phyloP scores from a whole-genome alignment of 1,284 basidiomycete species.

The Apiotrichum gamsii region DNA sequence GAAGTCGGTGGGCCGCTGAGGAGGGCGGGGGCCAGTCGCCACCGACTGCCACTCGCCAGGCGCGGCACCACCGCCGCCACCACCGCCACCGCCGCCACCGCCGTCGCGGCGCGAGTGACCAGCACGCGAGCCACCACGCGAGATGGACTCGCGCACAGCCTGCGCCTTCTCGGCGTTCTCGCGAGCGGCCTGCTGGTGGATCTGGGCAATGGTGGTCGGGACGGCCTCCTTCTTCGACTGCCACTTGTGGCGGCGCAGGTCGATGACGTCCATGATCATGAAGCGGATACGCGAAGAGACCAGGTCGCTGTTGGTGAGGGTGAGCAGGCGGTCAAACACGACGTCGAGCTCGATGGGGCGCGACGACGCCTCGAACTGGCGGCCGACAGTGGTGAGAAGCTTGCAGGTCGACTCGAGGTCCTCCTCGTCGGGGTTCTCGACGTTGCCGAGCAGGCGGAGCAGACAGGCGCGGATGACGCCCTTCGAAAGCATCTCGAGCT shows the following conservation, averaged over 20 bases:
- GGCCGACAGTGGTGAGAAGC: slow-evolving; percentile 81
- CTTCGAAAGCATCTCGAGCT: slow-evolving; percentile 88
- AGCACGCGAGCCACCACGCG: slow-evolving; percentile 75
- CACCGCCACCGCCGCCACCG: too few species aligned
- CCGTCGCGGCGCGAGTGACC: slow-evolving; percentile 63
- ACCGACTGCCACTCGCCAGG: slow-evolving; percentile 81
- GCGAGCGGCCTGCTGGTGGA: slow-evolving; percentile 72
- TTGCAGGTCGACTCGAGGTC: slow-evolving; percentile 95
- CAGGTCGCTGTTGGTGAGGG: slow-evolving; percentile 64
- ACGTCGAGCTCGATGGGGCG: slow-evolving; percentile 81
- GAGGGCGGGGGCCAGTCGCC: slow-evolving; percentile 52
- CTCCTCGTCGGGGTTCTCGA: slow-evolving; percentile 92
- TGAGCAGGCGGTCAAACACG: slow-evolving; percentile 85
- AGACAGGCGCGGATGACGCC: slow-evolving; percentile 96
- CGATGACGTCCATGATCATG: slow-evolving; percentile 90
- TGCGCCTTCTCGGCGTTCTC: slow-evolving; percentile 69
- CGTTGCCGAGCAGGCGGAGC: slow-evolving; percentile 85
- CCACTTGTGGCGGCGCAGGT: slow-evolving; percentile 81
- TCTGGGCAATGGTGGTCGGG: slow-evolving; percentile 82
- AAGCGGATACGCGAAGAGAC: slow-evolving; percentile 85
- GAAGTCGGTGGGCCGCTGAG: slow-evolving; percentile 67
- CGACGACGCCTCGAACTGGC: slow-evolving; percentile 59
- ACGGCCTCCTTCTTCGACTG: slow-evolving; percentile 63
- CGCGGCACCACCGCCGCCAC: too few species aligned
- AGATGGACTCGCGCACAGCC: slow-evolving; percentile 54